Base-by-base conservation (phyloP, 2,329 filamentous ascomycete genomes). In the Cladosporium sp. region DNA sequence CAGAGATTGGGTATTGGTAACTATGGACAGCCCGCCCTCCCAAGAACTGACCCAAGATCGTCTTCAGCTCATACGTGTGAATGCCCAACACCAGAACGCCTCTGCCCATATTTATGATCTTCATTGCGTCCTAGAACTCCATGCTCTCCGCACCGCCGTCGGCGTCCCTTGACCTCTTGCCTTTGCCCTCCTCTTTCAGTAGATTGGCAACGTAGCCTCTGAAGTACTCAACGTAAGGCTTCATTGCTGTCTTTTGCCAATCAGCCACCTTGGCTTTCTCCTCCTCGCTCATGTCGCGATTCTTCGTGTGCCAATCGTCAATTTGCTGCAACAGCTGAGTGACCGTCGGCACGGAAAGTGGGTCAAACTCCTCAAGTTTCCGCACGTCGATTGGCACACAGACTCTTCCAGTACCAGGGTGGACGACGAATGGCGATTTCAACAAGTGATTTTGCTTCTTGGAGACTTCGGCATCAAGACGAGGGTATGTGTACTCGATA, bases 371-470 rank as follows among this genome's bases (percentile, higher is more conserved):
- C 45, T 93, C 89, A 0, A 92, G 79, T 4, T 73, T 77, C 34
- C 75, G 74, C 1, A 83, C 80, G 67, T 97, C 88, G 63, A 98
- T 97, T 2, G 93, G 93, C 48, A 98, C 93, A 74, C 93, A 98
- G 6, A 98, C 89, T 51, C 92, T 77, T 1, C 93, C 92, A 0
- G 93, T 98, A 14, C 90, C 90, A 0, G 93, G 93, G 68, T 98
- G 93, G 35, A 98, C 85, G 56, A 96, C 92, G 66, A 98, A 98
- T 0, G 93, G 93, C 57, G 86, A 91, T 70, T 98, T 98, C 62
- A 98, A 84, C 78, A 98, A 82, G 79, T 98, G 93, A 74, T 96
- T 97, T 53, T 95, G 82, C 69, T 96, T 95, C 77, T 97, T 97
- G 66, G 87, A 93, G 67, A 98, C 93, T 70, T 95, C 90, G 56